These are phyloP conservation scores for Chaetomium olivaceum DNA, from an alignment of 2,329 filamentous ascomycete genomes.

Conservation along the genomic window DNA sequence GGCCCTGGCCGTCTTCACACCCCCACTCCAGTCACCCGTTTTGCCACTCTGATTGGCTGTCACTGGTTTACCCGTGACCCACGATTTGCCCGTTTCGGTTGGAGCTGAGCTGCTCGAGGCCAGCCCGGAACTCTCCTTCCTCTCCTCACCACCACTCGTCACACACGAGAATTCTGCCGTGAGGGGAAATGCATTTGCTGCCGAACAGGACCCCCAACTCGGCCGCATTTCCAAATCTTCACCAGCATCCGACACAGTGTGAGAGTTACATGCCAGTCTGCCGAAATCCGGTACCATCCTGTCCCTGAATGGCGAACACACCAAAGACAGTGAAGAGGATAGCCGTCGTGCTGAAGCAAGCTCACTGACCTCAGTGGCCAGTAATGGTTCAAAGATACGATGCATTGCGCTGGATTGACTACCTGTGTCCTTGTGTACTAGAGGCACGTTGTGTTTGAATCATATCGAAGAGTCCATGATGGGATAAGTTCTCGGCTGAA, in stretches of 20 bases:
- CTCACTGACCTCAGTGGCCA: background rate
- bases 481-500: background rate
- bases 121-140: constrained; percentile 6
- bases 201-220: background rate
- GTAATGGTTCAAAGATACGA: background rate
- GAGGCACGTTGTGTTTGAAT: background rate
- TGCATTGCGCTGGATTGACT: background rate
- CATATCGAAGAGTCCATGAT: background rate
- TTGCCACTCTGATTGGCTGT: constrained; percentile 20
- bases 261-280: background rate
- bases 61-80: constrained; percentile 16
- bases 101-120: constrained; percentile 14
- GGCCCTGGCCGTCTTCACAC: constrained; percentile 23
- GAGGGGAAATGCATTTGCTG: background rate
- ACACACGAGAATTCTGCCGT: background rate
- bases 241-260: background rate
- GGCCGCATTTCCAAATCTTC: background rate
- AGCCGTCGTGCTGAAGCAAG: background rate
- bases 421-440: too few relatives aligned
- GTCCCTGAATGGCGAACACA: background rate
- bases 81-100: constrained; percentile 19
- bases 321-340: background rate
- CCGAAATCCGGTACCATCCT: background rate
- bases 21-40: background rate
- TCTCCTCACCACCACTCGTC: background rate